Evolutionary conservation across 768 basidiomycete species (phyloP), one percentile per base, ranked within the genome.

Genomic region (Lentinus tigrinus): DNA sequence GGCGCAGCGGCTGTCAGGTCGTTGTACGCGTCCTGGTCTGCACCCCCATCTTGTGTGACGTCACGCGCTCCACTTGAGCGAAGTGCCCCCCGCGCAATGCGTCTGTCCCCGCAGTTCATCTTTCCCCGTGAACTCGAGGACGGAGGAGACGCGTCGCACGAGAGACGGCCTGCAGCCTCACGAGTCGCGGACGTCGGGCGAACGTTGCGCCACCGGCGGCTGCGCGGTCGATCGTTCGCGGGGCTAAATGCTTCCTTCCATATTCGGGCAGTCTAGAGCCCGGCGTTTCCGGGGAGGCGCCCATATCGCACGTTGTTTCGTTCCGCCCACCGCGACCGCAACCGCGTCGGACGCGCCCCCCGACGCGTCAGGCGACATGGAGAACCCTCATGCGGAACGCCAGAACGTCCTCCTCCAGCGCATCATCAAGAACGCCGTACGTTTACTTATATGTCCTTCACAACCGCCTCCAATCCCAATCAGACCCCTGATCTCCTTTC

Each of bases 301-400:
- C n/a, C 36, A 19, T 13, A n/a, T 37, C 36, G 34, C 44, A 36
- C 34, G 31, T 19, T 47, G 24, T 7, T 54, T 69, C 21, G 61
- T 49, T 16, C 26, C 49, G 13, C 19, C 48, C 24, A 37, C 46
- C 8, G 27, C 31, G 57, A 19, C 27, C 31, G 19, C 7, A 17
- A 14, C 26, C 28, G 28, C 47, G 31, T 24, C 14, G 23, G 38
- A 19, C 16, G 8, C 46, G 3, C n/a, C n/a, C n/a, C n/a, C n/a
- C n/a, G n/a, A n/a, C n/a, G 13, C 10, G 52, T 36, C 24, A 27
- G 24, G 51, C 56, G 49, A 52, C 54, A 96, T 97, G 95, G 93
- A 97, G 74, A 96, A 96, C 71, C 95, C 95, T 21, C 94, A 98
- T 65, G 91, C 92, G 50, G 93, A 95, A 73, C 81, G 91, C 42